A percentile compares a stretch with the other conserved stretches of the same genome.
Evolutionary conservation across 2,329 filamentous ascomycete genomes (phyloP).

Genomic region (Byssochlamys sp.): DNA sequence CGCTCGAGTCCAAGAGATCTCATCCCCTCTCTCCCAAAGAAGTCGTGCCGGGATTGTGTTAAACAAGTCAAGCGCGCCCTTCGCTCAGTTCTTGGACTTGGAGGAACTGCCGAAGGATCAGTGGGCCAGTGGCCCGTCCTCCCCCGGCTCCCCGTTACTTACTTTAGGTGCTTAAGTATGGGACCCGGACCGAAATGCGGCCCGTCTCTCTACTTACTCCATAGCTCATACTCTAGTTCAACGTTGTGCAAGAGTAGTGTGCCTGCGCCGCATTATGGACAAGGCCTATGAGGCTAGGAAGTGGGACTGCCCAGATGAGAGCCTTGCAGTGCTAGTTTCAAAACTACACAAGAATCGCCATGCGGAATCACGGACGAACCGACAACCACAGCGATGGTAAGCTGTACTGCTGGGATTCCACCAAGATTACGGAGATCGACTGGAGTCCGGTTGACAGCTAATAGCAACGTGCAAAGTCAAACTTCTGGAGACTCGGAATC

Average conservation of each 20-base stretch:
- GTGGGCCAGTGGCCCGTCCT: neutral
- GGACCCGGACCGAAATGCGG: neutral
- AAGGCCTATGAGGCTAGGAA: neutral
- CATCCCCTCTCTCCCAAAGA: neutral
- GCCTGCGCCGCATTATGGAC: neutral
- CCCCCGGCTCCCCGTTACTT: neutral
- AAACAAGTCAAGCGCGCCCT: neutral
- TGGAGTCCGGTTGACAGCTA: neutral
- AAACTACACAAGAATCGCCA: neutral
- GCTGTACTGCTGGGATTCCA: neutral
- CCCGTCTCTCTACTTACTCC: neutral
- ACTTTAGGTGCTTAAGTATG: too few relatives aligned
- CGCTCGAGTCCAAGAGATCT: neutral
- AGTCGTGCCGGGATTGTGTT: neutral
- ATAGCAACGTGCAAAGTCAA: neutral
- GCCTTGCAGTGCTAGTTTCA: neutral
- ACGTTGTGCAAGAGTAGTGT: neutral
- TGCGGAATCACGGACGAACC: neutral
- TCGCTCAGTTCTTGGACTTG: neutral
- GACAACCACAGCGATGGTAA: neutral
- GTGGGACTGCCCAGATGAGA: neutral
- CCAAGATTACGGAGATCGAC: neutral
- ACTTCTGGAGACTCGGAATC: neutral
- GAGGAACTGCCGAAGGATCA: neutral
- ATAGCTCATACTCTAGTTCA: neutral